Base-by-base conservation (phyloP, 1,284 basidiomycete species). In the Sutorius eximius region DNA sequence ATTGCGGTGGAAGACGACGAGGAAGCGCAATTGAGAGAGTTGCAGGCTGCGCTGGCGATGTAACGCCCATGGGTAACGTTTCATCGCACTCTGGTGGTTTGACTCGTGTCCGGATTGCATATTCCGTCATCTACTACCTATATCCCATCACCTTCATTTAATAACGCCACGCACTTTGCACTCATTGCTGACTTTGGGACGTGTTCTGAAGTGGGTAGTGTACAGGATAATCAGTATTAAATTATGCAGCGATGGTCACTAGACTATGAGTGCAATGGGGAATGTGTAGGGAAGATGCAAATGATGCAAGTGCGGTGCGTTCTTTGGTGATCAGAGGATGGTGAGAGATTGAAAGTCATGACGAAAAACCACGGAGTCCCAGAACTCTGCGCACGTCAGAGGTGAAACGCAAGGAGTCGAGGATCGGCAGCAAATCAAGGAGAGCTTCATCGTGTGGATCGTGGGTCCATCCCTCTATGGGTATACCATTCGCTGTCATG, bases 401-500 rank as follows among this genome's bases (percentile, higher is more conserved):
- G 5, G 95, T 97, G 74, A 99, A 99, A 32, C 96, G 84, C 56
- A 99, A 75, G 49, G 92, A 95, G 73, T 99, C 96, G 53, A 99
- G 83, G 45, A 99, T 88, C 20, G 96, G 96, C 20, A 99, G 78
- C 53, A 98, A 82, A 74, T 99, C 95, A 49, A 99, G 85, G 45
- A 99, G 78, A 11, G 95, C 96, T 76, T 98, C 94, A 75, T 99
- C 96, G 58, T 88, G 87, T 22, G 95, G 95, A 73, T 99, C 97
- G 59, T 95, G 89, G 18, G 95, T 98, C 96, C 96, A 99, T 43
- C 96, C 96, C 77, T 99, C 96, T 70, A 99, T 94, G 33, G 96
- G 97, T 63, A 99, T 94, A 45, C 95, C 96, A 72, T 99, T 99
- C 45, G 93, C 95, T 93, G 65, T 44, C 47, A 53, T 49, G 24